Conservation (phyloP, 2,329 filamentous ascomycete genomes). For the Nigrospora osmanthi region DNA sequence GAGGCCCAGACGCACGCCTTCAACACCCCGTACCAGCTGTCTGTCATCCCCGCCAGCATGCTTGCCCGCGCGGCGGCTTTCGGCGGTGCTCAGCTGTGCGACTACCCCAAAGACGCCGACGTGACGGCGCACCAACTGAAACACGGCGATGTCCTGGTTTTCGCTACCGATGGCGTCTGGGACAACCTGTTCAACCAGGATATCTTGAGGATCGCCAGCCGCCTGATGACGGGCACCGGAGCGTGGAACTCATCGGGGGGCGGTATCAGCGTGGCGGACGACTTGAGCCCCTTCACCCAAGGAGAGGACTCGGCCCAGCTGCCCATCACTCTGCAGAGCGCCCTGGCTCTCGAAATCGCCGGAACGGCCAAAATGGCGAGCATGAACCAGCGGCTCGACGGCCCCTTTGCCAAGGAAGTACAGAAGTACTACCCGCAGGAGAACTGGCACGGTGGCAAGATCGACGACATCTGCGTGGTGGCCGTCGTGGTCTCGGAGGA, state of each 20-base stretch:
- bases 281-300: conserved; percentile 45
- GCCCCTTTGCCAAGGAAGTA: conserved; percentile 92
- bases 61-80: conserved; percentile 75
- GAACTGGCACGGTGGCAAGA: conserved; percentile 83
- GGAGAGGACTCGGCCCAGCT: conserved; percentile 13
- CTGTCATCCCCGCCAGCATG: conserved; percentile 75
- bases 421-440: conserved; percentile 81
- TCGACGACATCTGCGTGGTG: conserved; percentile 90
- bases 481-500: conserved; percentile 71
- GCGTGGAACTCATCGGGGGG: conserved; percentile 64
- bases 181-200: conserved; percentile 93
- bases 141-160: conserved; percentile 88
- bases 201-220: conserved; percentile 71
- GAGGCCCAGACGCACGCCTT: conserved; percentile 91
- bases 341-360: conserved; percentile 72
- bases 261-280: conserved; percentile 56
- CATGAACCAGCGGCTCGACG: conserved; percentile 71
- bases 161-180: conserved; percentile 92
- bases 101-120: conserved; percentile 77
- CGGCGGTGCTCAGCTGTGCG: conserved; percentile 72
- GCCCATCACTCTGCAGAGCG: conserved; percentile 58
- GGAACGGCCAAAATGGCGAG: conserved; percentile 79
- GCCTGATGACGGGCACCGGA: conserved; percentile 63
- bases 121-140: conserved; percentile 68
- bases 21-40: conserved; percentile 94